A percentile compares a stretch with the other conserved stretches of the same genome.
Conservation (phyloP, 2,329 filamentous ascomycete species). For the Domatiomyces catenatus region DNA sequence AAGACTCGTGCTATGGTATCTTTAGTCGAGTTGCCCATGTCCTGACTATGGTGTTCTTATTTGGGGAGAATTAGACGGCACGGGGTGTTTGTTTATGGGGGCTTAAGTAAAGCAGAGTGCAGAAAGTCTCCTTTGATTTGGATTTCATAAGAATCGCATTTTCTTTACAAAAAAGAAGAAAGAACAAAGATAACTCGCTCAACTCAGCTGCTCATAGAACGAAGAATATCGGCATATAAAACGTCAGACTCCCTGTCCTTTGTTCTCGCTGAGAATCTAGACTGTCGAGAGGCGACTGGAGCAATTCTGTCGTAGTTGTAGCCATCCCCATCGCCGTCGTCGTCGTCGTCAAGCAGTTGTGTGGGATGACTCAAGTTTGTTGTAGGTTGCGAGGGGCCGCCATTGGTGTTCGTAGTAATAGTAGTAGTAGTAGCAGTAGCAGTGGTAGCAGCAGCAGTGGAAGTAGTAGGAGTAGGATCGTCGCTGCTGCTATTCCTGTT, state of each 20-base stretch:
- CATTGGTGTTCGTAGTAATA: background rate
- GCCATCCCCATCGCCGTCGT: background rate
- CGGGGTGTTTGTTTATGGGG: too few relatives aligned
- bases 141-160: too few relatives aligned
- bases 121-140: too few relatives aligned
- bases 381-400: background rate
- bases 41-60: too few relatives aligned
- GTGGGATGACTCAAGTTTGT: background rate
- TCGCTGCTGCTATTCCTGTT: background rate
- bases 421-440: background rate
- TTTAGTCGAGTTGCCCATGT: too few relatives aligned
- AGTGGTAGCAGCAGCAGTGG: background rate
- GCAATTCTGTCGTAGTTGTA: background rate
- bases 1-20: background rate
- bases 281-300: background rate
- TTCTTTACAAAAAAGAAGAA: background rate
- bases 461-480: background rate
- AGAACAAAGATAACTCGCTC: background rate
- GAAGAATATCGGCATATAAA: slow-evolving; percentile 20
- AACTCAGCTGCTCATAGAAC: slow-evolving; percentile 20
- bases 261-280: background rate
- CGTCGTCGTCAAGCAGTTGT: too few relatives aligned
- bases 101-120: too few relatives aligned
- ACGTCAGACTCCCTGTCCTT: slow-evolving; percentile 20
- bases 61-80: too few relatives aligned